phyloP scores from a whole-genome alignment of 441 rosid species.

The Biscutella laevigata region DNA sequence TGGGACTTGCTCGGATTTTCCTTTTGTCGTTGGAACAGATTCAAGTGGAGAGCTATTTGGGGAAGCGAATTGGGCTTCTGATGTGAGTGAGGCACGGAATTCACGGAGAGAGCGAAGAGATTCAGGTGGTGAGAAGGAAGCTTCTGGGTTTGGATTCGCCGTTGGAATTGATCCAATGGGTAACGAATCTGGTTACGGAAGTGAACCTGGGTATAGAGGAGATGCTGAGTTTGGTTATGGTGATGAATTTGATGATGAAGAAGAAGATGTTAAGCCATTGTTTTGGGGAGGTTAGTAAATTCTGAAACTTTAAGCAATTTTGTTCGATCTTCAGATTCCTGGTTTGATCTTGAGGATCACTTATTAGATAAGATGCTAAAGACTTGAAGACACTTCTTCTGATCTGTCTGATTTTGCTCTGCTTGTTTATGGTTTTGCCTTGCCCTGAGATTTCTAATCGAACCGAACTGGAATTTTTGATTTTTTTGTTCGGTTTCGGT shows the following conservation, averaged over 20 bases:
- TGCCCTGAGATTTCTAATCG: background rate
- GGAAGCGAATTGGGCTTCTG: constrained; percentile 83
- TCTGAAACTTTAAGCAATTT: background rate
- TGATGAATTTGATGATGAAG: constrained; percentile 92
- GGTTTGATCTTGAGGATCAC: background rate
- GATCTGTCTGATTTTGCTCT: background rate
- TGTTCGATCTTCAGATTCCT: background rate
- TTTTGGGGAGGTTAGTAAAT: constrained; percentile 75
- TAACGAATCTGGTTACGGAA: constrained; percentile 85
- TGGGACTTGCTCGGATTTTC: constrained; percentile 88
- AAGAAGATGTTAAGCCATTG: constrained; percentile 65
- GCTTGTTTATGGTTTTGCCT: background rate
- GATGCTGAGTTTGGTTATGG: constrained; percentile 96
- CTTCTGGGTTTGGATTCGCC: constrained; percentile 38
- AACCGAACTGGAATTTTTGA: no score
- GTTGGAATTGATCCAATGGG: constrained; percentile 59
- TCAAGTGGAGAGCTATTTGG: constrained; percentile 92
- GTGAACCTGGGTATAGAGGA: constrained; percentile 94
- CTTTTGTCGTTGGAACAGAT: constrained; percentile 82
- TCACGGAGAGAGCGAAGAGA: constrained; percentile 57
- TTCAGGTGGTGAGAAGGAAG: constrained; percentile 48
- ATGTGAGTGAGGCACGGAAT: constrained; percentile 73
- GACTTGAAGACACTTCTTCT: no score
- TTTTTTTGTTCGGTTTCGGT: no score
- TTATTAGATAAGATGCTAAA: no score